Evolutionary conservation across 176 grass and related monocot genomes (phyloP).

Genomic region (Zea luxurians): DNA sequence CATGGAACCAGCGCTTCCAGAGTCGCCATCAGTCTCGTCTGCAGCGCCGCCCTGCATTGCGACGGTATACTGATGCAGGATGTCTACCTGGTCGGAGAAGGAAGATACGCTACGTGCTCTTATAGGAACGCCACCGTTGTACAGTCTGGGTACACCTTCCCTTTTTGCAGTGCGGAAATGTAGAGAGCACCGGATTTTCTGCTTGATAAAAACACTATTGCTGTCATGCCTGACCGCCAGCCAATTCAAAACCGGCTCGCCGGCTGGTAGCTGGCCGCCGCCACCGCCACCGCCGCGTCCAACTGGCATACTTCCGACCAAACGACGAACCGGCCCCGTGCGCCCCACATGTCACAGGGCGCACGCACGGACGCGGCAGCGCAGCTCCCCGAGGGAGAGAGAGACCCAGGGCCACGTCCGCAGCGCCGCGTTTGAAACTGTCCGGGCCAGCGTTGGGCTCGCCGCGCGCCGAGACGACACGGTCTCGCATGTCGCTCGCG

Average conservation of each 20-base stretch:
- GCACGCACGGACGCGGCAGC: background rate
- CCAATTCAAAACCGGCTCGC: constrained; percentile 40
- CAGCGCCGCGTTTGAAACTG: constrained; percentile 32
- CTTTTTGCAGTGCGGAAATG: constrained; percentile 44
- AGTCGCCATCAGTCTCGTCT: constrained; percentile 53
- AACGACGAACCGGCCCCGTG: too few species aligned
- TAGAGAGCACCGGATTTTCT: too few species aligned
- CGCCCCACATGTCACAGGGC: constrained; percentile 28
- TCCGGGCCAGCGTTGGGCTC: background rate
- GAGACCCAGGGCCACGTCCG: background rate
- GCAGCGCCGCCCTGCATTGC: constrained; percentile 47
- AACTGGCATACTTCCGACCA: background rate
- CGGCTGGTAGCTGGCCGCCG: background rate
- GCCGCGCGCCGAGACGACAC: constrained; percentile 38
- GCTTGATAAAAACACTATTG: too few species aligned
- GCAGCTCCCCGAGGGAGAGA: too few species aligned
- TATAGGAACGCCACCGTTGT: constrained; percentile 38
- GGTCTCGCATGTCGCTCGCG: constrained; percentile 23
- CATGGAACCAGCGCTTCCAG: constrained; percentile 60
- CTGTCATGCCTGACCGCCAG: too few species aligned
- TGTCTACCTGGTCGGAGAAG: constrained; percentile 48
- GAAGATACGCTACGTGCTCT: constrained; percentile 1
- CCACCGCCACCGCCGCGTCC: constrained; percentile 24
- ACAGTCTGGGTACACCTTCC: constrained; percentile 43
- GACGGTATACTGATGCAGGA: constrained; percentile 43